Base-by-base conservation (phyloP, 345 rosid species). In the Luvunga scandens region DNA sequence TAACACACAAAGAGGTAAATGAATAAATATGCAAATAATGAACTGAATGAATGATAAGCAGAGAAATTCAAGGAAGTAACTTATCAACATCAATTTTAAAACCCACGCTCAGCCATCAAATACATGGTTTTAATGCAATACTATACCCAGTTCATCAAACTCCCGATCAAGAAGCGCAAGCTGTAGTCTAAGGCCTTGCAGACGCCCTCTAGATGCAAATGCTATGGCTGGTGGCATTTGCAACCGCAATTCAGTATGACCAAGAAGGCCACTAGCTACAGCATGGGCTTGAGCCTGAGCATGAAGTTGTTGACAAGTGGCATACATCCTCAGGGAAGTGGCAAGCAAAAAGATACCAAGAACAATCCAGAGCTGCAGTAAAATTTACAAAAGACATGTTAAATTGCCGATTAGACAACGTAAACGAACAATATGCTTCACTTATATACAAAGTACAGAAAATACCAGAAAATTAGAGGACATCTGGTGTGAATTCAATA, bases 81-180 rank as follows among this genome's bases (percentile, higher is more conserved):
- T 30, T 7, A 3, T 12, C 2, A 33, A 75, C 34, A 45, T 75
- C 28, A 5, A 73, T 75, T 50, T 31, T 9, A 6, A 72, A 71
- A 4, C 73, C 57, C 5, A 14, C n/a, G 14, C 31, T n/a, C 10
- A 34, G 53, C 2, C 5, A 4, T 36, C 45, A 31, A 57, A 36
- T 33, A 55, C 12, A 27, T 48, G 50, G 19, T 50, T 56, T 39
- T 21, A 82, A 21, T 42, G 18, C 39, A 56, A 71, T 5, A 73
- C 25, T 87, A 50, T 66, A 96, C 99, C 99, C 81, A 96, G 85
- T 79, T 94, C 94, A 85, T 96, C 95, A 83, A 96, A 96, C 76
- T 96, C 98, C 63, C 91, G 92, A 70, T 96, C 98, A 78, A 96
- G 95, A 81, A 96, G 93, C 65, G 99, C 98, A 77, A 96, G 94